Conservation (phyloP, 176 grass and related monocot genomes). For the Phoenix dactylifera region DNA sequence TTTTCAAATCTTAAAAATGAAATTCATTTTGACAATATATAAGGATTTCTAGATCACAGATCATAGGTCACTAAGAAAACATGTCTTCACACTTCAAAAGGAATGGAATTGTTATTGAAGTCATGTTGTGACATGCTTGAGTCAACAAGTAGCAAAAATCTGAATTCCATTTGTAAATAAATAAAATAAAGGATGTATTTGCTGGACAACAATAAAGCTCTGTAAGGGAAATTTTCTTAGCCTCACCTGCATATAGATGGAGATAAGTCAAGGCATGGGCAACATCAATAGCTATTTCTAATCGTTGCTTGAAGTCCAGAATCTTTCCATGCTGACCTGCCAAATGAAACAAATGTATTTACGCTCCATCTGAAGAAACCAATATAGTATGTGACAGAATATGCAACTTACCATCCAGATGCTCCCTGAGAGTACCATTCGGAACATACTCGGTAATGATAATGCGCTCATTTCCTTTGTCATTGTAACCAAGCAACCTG, state of each 20-base stretch:
- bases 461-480: constrained; percentile 94
- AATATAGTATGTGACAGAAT: constrained; percentile 4
- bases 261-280: constrained; percentile 96
- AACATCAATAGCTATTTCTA: constrained; percentile 97
- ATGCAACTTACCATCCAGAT: constrained; percentile 72
- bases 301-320: constrained; percentile 85
- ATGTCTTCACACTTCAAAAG: too few relatives aligned
- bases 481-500: constrained; percentile 73
- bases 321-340: constrained; percentile 67
- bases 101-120: too few relatives aligned
- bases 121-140: too few relatives aligned
- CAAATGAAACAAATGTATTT: constrained; percentile 21
- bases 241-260: constrained; percentile 87
- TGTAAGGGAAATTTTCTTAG: too few relatives aligned
- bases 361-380: neutral
- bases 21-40: too few relatives aligned
- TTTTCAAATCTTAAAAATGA: too few relatives aligned
- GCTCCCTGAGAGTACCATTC: constrained; percentile 96
- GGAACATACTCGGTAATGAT: constrained; percentile 91
- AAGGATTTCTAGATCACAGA: too few relatives aligned
- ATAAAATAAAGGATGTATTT: too few relatives aligned
- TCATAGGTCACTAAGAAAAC: too few relatives aligned
- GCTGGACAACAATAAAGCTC: too few relatives aligned
- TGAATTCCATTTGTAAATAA: too few relatives aligned
- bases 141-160: too few relatives aligned